phyloP scores from a whole-genome alignment of 129 eudicot species.

The Silybum marianum region DNA sequence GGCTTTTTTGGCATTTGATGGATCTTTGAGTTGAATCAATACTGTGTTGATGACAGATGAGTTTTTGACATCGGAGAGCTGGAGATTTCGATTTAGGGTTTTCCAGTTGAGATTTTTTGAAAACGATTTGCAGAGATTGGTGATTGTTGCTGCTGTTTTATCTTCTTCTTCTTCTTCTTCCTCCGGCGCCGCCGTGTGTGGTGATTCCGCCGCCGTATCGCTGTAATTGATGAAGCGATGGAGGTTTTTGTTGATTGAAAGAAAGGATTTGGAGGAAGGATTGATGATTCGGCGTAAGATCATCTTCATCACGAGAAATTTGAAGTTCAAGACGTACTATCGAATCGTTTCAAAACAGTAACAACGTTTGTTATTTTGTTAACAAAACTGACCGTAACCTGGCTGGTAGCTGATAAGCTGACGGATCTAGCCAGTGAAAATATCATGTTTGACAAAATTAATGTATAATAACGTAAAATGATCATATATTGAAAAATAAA shows the following conservation, averaged over 20 bases:
- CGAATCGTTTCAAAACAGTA: no score
- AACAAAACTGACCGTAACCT: no score
- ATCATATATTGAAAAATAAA: no score
- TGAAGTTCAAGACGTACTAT: not conserved
- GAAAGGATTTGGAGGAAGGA: constrained; percentile 6
- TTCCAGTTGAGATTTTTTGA: constrained; percentile 61
- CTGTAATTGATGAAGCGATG: constrained; percentile 12
- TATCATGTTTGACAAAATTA: no score
- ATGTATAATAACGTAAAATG: no score
- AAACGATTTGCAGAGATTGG: constrained; percentile 53
- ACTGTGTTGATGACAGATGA: constrained; percentile 42
- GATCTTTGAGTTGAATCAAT: constrained; percentile 68
- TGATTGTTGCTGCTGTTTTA: constrained; percentile 26
- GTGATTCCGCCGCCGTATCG: constrained; percentile 11
- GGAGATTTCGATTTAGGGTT: constrained; percentile 41
- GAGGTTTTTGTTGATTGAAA: constrained; percentile 4
- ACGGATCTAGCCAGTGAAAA: no score
- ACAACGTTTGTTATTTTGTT: no score
- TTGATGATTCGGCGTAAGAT: constrained; percentile 23
- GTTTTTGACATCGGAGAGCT: constrained; percentile 26
- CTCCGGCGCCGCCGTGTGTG: constrained; percentile 13
- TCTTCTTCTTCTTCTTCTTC: constrained; percentile 6
- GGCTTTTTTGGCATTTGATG: constrained; percentile 61
- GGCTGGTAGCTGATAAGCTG: no score
- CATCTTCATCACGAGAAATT: not conserved